A percentile compares a stretch with the other conserved stretches of the same genome.
Conservation (phyloP, 495 filamentous ascomycete genomes). For the Pseudotulostoma volvatum region DNA sequence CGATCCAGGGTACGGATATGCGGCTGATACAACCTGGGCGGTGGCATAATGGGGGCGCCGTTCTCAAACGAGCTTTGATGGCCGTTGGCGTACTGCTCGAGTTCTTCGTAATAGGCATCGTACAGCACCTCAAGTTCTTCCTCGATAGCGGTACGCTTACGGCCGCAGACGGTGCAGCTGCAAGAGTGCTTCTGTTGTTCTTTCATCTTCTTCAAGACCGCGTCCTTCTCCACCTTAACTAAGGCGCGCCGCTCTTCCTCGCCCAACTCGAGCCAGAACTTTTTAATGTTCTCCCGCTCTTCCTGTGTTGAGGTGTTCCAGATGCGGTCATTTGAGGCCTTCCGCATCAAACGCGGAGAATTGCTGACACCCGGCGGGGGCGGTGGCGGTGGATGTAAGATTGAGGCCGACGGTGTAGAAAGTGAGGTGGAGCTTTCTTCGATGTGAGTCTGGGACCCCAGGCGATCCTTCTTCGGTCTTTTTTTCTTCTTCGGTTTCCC, state of each 20-base stretch:
- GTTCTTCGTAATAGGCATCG: conserved; percentile 96
- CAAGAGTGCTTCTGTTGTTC: conserved; percentile 99
- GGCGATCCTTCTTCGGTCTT: conserved; percentile 24
- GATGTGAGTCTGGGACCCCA: conserved; percentile 19
- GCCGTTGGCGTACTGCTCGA: conserved; percentile 91
- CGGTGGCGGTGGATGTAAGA: conserved; percentile 26
- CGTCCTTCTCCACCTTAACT: conserved; percentile 97
- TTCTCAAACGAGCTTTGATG: conserved; percentile 48
- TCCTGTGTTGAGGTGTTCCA: conserved; percentile 92
- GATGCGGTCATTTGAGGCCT: conserved; percentile 56
- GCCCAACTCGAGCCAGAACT: conserved; percentile 94
- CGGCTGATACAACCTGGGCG: conserved; percentile 38
- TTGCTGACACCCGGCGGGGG: conserved; percentile 6
- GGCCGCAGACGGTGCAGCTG: conserved; percentile 91
- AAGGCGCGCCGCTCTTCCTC: conserved; percentile 86
- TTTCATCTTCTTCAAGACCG: conserved; percentile 97
- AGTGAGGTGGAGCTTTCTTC: conserved; percentile 28
- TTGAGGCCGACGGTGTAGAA: conserved; percentile 24
- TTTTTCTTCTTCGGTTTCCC: conserved; percentile 33
- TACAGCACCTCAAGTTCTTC: conserved; percentile 98
- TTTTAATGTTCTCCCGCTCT: conserved; percentile 91
- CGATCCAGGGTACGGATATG: conserved; percentile 25
- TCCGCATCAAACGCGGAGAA: conserved; percentile 13
- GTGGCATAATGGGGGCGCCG: conserved; percentile 46
- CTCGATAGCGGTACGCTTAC: conserved; percentile 93